Evolutionary conservation across 257 asterid genomes (phyloP).

Genomic region (Eucommia ulmoides): DNA sequence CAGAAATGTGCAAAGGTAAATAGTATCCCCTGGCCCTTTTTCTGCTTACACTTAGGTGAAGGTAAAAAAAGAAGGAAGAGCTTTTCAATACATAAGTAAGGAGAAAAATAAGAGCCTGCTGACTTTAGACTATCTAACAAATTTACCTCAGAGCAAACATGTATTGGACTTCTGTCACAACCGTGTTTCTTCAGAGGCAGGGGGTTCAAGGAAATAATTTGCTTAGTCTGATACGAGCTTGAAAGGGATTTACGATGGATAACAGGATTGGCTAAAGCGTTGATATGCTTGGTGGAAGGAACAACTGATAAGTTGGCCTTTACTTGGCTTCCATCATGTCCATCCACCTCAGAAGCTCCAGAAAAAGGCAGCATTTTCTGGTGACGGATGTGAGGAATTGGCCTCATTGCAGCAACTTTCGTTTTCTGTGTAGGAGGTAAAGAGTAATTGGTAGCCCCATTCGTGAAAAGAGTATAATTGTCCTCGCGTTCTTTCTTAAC

Average conservation of each 20-base stretch:
- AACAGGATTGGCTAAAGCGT: constrained; percentile 37
- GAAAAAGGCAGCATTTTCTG: constrained; percentile 96
- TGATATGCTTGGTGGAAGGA: constrained; percentile 48
- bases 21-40: no score
- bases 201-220: constrained; percentile 83
- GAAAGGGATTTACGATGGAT: constrained; percentile 57
- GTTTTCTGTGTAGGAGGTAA: constrained; percentile 34
- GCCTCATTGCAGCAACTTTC: constrained; percentile 77
- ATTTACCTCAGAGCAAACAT: constrained; percentile 86
- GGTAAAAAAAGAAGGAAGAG: no score
- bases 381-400: constrained; percentile 90
- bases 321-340: constrained; percentile 40
- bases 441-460: constrained; percentile 29
- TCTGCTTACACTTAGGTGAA: no score
- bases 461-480: constrained; percentile 22
- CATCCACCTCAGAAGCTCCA: constrained; percentile 31
- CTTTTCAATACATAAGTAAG: no score
- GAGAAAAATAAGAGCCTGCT: no score
- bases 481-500: constrained; percentile 29
- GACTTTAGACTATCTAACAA: no score
- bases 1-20: no score
- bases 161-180: constrained; percentile 84
- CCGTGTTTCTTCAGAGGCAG: constrained; percentile 95
- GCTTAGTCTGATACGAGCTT: constrained; percentile 73
- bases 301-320: constrained; percentile 44